Evolutionary conservation across 495 filamentous ascomycete species (phyloP).

Genomic region (Aspergillus homomorphus): DNA sequence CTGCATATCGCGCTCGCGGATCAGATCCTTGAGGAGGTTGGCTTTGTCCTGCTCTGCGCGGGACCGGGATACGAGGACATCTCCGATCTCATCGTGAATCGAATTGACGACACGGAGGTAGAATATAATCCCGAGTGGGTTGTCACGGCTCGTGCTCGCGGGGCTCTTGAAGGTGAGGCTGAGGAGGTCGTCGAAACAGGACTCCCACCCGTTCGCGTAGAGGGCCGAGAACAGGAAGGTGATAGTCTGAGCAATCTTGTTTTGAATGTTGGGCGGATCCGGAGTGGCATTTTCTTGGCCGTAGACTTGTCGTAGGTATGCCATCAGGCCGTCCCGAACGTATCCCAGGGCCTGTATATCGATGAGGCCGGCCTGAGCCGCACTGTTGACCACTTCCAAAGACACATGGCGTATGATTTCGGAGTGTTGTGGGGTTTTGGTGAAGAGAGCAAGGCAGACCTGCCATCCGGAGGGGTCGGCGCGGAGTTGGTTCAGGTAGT

Average conservation of each 20-base stretch:
- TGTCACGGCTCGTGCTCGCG: conserved; percentile 57
- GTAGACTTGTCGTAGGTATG: conserved; percentile 73
- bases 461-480: conserved; percentile 79
- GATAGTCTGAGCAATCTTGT: conserved; percentile 93
- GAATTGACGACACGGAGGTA: conserved; percentile 84
- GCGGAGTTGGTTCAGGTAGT: conserved; percentile 79
- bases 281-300: conserved; percentile 50
- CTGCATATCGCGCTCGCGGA: conserved; percentile 77
- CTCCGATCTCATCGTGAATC: conserved; percentile 96
- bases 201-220: conserved; percentile 80
- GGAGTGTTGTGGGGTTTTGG: conserved; percentile 68
- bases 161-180: conserved; percentile 54
- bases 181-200: conserved; percentile 84
- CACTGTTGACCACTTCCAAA: conserved; percentile 88
- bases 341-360: conserved; percentile 63
- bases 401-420: conserved; percentile 85
- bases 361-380: conserved; percentile 70
- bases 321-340: conserved; percentile 72
- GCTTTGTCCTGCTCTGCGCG: conserved; percentile 73
- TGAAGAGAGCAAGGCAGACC: conserved; percentile 80
- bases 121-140: conserved; percentile 71
- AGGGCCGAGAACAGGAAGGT: conserved; percentile 85
- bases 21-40: conserved; percentile 81
- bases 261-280: conserved; percentile 78
- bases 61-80: conserved; percentile 75